Evolutionary conservation across 2,329 filamentous ascomycete genomes (phyloP).

Genomic region (Cylindrodendrum hubeiense): DNA sequence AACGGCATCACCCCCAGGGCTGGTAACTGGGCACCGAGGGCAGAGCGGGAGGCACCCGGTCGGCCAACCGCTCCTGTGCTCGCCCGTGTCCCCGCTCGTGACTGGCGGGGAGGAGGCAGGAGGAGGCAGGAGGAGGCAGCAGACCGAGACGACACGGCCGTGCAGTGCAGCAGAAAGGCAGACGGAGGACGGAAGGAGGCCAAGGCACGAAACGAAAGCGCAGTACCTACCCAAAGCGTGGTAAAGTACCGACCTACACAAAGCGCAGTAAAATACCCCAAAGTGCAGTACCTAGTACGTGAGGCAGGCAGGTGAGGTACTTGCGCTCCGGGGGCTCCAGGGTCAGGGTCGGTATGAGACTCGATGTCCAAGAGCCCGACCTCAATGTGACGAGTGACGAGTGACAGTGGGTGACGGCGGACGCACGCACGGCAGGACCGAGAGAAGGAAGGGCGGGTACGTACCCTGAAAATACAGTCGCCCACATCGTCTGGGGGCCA

Average conservation of each 20-base stretch:
- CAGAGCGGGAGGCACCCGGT: not conserved
- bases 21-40: not conserved
- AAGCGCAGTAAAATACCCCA: too few species aligned
- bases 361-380: too few species aligned
- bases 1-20: not conserved
- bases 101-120: not conserved
- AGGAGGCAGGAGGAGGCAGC: too few species aligned
- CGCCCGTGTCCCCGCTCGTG: slow-evolving; percentile 2
- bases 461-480: not conserved
- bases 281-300: too few species aligned
- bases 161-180: not conserved
- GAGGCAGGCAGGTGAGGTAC: too few species aligned
- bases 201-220: too few species aligned
- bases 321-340: too few species aligned
- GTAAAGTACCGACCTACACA: too few species aligned
- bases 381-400: too few species aligned
- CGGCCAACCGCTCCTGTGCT: not conserved
- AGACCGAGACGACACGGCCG: not conserved
- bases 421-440: not conserved
- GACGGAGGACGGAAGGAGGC: too few species aligned
- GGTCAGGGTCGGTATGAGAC: too few species aligned
- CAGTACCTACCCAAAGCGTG: too few species aligned
- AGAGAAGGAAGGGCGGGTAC: not conserved
- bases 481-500: not conserved
- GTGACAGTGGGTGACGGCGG: not conserved